Evolutionary conservation across 495 filamentous ascomycete species (phyloP), one percentile per base, ranked within the genome.

Genomic region (Tuber borchii): DNA sequence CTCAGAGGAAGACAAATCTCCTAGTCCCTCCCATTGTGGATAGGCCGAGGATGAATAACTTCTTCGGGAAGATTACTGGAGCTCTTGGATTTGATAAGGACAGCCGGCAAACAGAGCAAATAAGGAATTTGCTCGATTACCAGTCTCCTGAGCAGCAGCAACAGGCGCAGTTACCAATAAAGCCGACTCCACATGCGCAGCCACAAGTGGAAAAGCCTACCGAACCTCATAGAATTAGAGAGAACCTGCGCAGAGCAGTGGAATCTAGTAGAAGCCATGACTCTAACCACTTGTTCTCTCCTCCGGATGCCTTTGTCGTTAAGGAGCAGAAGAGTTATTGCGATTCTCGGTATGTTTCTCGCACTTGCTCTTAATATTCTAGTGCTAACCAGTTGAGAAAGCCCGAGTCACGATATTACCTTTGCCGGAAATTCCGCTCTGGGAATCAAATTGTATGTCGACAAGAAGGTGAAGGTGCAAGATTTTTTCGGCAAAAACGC

Each of bases 241-340:
- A 88, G 73, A 92, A 91, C 76, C 89, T 98, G 22, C 85, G 93
- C 26, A 93, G 91, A 65, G 94, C 95, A 19, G 91, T 98, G 78
- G 88, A 91, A 77, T 89, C 93, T 37, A 94, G 93, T 69, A 90
- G 94, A 39, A 86, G 94, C 26, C 90, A 96, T 84, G 90, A 93
- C 77, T 92, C 92, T 6, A 87, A 88, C 10, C 85, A 84, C 43
- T 81, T 97, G 56, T 94, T 91, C 83, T 88, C 88, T 43, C 89
- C 88, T 3, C 93, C 94, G 0, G 84, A 89, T 48, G 91, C 91
- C 31, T 90, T 89, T 70, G 86, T 89, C 46, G 90, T 98, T 78
- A 91, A 92, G 79, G 93, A 97, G 83, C 91, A 92, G 71, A 88
- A 90, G 70, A 92, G 93, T 0, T 98, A 97, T 86, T 99, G 95